These are phyloP conservation scores for Triangularia setosa DNA, from an alignment of 2,329 filamentous ascomycete genomes.

Conservation along the genomic window DNA sequence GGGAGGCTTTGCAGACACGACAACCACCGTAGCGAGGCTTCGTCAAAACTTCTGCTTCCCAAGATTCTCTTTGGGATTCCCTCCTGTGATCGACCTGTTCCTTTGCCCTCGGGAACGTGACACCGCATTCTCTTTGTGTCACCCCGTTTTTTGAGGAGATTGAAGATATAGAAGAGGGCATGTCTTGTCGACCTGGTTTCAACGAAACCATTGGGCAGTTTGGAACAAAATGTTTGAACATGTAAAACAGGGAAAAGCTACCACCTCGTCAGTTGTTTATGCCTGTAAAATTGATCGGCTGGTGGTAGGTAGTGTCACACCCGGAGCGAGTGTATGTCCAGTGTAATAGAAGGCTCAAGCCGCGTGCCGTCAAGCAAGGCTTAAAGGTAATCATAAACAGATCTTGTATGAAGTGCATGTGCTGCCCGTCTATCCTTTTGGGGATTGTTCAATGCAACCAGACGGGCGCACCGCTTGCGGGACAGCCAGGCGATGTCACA, in stretches of 20 bases:
- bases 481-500: background rate
- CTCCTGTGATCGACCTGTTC: conserved; percentile 20
- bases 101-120: conserved; percentile 7
- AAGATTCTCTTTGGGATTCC: background rate
- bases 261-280: background rate
- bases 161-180: background rate
- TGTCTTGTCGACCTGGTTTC: background rate
- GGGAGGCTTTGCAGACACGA: background rate
- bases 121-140: conserved; percentile 4
- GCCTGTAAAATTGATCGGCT: background rate
- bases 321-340: background rate
- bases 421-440: background rate
- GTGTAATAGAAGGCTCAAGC: background rate
- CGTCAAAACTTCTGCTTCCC: background rate
- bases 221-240: no score
- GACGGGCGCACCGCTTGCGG: background rate
- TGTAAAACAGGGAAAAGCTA: background rate
- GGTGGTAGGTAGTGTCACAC: background rate
- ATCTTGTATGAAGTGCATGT: background rate
- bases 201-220: background rate
- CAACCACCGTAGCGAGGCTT: background rate
- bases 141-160: background rate
- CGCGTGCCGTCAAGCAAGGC: conserved; percentile 10
- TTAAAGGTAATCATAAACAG: background rate
- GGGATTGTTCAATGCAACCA: background rate